Evolutionary conservation across 2,329 filamentous ascomycete species (phyloP).

Genomic region (Didymella glomerata): DNA sequence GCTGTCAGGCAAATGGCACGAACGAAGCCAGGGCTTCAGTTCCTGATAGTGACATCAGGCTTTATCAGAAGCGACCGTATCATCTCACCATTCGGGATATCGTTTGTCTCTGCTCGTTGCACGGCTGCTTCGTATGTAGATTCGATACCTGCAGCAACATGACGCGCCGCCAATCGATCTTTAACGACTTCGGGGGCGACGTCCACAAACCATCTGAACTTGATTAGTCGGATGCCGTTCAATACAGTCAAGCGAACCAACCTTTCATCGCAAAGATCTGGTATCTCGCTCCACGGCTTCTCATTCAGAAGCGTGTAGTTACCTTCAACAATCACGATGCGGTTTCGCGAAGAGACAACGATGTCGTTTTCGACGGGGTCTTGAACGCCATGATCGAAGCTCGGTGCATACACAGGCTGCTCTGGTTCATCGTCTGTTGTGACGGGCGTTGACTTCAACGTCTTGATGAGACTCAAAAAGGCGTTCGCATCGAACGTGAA

Average conservation of each 20-base stretch:
- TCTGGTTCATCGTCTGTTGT: conserved; percentile 29
- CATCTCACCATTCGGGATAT: conserved; percentile 36
- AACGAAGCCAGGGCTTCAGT: conserved; percentile 15
- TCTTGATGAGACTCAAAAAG: conserved; percentile 30
- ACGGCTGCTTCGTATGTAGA: conserved; percentile 29
- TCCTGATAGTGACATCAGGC: conserved; percentile 31
- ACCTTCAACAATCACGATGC: conserved; percentile 37
- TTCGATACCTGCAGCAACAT: conserved; percentile 38
- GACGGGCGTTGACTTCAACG: conserved; percentile 28
- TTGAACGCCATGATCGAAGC: conserved; percentile 39
- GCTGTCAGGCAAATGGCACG: not conserved
- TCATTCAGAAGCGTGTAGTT: conserved; percentile 40
- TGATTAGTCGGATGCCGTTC: conserved; percentile 5
- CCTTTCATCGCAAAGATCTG: conserved; percentile 30
- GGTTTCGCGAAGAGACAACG: conserved; percentile 32
- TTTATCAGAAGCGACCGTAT: conserved; percentile 33
- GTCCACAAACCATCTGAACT: conserved; percentile 37
- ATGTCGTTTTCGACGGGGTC: conserved; percentile 33
- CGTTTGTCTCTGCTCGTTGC: conserved; percentile 36
- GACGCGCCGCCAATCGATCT: conserved; percentile 31
- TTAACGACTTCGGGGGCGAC: conserved; percentile 29
- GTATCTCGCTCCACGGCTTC: conserved; percentile 31
- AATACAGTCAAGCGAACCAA: conserved; percentile 10
- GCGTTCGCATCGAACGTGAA: conserved; percentile 39
- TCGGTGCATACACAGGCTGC: conserved; percentile 28